Evolutionary conservation across 257 asterid genomes (phyloP), one percentile per base, ranked within the genome.

Genomic region (Oldenlandia corymbosa): DNA sequence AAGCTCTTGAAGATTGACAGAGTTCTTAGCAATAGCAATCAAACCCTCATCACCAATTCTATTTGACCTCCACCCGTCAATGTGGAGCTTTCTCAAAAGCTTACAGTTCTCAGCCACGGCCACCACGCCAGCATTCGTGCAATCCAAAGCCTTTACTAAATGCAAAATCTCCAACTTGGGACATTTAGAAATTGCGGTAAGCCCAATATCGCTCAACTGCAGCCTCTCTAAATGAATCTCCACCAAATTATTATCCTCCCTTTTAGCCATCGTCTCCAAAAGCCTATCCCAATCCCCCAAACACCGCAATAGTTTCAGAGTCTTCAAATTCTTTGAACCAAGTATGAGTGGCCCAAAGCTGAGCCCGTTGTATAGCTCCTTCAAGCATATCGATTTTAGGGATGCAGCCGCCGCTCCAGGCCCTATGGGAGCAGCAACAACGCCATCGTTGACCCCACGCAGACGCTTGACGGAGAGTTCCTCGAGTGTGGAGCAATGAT

Each of bases 61-160:
- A 69, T 90, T 85, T 2, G 95, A 84, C 76, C 88, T 87, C 94
- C 95, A 90, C 39, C 95, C 97, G 57, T 90, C 95, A n/a, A 90
- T 87, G 45, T 87, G 95, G 45, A 90, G 81, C 87, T 90, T 90
- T 75, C 97, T 85, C 80, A 90, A 55, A 63, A 85, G 81, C 84
- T 71, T 90, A 57, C 97, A 90, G 18, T 67, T 75, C 75, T 80
- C 87, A 34, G 95, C 92, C 48, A 87, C 82, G 2, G 88, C 88
- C 1, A 78, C 74, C 65, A 90, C 69, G 26, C 97, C 97, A 5
- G 60, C 77, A 48, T 85, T 76, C 0, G 97, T 83, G 76, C 90
- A 87, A 70, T 90, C 97, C 1, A 86, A 84, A 10, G 83, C 84
- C 73, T 85, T 90, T 27, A 90, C 88, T 75, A 90, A 50, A 60